Evolutionary conservation across 768 basidiomycete species (phyloP), one percentile per base, ranked within the genome.

Genomic region (Lactarius sanguifluus): DNA sequence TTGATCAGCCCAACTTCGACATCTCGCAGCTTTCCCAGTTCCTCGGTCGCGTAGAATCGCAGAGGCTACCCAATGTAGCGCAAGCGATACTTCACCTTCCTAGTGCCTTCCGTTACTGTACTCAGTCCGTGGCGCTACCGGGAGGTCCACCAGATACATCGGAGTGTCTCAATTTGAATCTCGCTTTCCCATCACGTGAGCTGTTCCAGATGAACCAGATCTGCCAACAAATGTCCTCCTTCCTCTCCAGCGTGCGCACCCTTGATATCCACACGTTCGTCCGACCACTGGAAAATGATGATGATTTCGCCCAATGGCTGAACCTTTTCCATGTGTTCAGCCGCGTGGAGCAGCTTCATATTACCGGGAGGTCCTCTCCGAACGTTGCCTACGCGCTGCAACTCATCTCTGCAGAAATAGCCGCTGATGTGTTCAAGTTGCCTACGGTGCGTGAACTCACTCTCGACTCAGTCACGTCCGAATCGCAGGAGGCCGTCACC

Each of bases 391-490:
- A 32, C n/a, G 55, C 62, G 30, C n/a, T 57, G 41, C 32, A 36
- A 43, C n/a, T 8, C 28, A 18, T n/a, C 20, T 20, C 18, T 2
- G 9, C 34, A 34, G 34, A 9, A 34, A 34, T 34, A 34, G 9
- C 34, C 9, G 9, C 4, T 5, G 63, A 47, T 2, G 63, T 50
- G 45, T 25, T n/a, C n/a, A n/a, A n/a, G n/a, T n/a, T 58, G 23
- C 63, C 63, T 50, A 34, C 36, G 18, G 25, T 64, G 45, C 45
- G 45, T 13, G 45, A 40, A 38, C 63, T 58, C 20, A 9, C 38
- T 13, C 28, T 58, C 36, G 61, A 55, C 30, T 32, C 38, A 52
- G 30, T 55, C 25, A 54, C 52, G 20, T 5, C 28, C 1, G 15
- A 25, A 25, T 62, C 52, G 52, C 23, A 32, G 7, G 52, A 41